Base-by-base conservation (phyloP, 129 eudicot genomes). In the Deinandra increscens region DNA sequence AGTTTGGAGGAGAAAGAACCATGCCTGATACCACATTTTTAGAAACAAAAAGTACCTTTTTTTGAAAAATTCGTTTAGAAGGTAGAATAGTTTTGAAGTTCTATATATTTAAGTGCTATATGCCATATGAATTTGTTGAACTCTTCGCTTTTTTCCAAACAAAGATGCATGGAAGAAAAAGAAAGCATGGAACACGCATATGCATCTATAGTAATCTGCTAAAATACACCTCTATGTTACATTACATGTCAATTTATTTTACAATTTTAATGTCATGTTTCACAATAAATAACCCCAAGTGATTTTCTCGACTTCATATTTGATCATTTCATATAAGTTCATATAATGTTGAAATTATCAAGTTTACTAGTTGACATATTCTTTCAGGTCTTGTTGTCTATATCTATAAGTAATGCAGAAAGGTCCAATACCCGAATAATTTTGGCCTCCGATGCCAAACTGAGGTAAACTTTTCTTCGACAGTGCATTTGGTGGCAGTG, bases 321-420 rank as follows among this genome's bases (percentile, higher is more conserved):
- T 61, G 51, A 73, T 62, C 62, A 73, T 36, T 15, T 73, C 22
- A 51, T 64, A 11, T 76, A 41, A 59, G 70, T 68, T 67, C 29
- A 48, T 45, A 68, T 36, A 37, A 45, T n/a, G 34, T 6, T 23
- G 33, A 39, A 59, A 17, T 71, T 61, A 48, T 49, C 38, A 45
- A 4, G 23, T 64, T 50, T 64, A 72, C 26, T 33, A 26, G 50
- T 44, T 42, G 49, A 50, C 5, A 17, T 41, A 20, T 72, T 56
- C 13, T 74, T 76, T 72, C 88, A 86, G 93, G 81, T 81, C 42
- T 65, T 86, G 38, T 56, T 56, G 75, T 29, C 73, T 51, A 49
- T 77, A 54, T 78, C 60, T 50, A 46, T 70, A 60, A 70, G 81
- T 42, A 44, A 70, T 60, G 83, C 84, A 67, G 79, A 73, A 45